Conservation (phyloP, 805 yeast species). For the Wickerhamomyces queroliae region DNA sequence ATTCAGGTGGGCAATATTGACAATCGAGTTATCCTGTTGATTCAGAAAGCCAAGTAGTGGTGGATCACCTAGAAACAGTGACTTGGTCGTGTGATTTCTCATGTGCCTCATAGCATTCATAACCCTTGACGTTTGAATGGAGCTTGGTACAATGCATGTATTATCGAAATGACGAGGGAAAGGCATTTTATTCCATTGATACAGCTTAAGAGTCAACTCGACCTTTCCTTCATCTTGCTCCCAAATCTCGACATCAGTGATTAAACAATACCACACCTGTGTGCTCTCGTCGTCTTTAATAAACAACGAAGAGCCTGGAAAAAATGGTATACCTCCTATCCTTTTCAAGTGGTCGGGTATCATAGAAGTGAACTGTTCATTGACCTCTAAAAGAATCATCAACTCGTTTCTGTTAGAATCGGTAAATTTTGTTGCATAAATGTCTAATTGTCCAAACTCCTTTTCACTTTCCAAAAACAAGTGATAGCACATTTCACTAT, state of each 20-base stretch:
- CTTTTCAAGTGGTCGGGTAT: too few species aligned
- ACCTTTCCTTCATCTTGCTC: slow-evolving; percentile 24
- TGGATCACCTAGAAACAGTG: too few species aligned
- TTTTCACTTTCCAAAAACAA: slow-evolving; percentile 56
- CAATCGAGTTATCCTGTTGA: slow-evolving; percentile 51
- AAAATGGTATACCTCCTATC: too few species aligned
- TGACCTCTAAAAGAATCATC: slow-evolving; percentile 35
- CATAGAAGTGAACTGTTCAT: too few species aligned
- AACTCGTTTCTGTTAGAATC: slow-evolving; percentile 34
- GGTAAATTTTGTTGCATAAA: slow-evolving; percentile 50
- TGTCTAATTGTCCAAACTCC: slow-evolving; percentile 38
- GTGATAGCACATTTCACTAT: slow-evolving; percentile 53
- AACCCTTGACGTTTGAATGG: slow-evolving; percentile 59
- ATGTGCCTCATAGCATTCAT: too few species aligned
- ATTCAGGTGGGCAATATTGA: slow-evolving; percentile 48
- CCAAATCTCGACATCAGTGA: slow-evolving; percentile 36
- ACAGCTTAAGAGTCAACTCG: slow-evolving; percentile 44
- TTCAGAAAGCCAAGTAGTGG: too few species aligned
- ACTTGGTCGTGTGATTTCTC: too few species aligned
- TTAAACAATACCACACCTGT: slow-evolving; percentile 55
- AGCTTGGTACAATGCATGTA: slow-evolving; percentile 48
- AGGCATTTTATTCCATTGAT: slow-evolving; percentile 48
- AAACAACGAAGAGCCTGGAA: too few species aligned
- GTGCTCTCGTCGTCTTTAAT: slow-evolving; percentile 38
- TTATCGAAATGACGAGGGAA: slow-evolving; percentile 39